Evolutionary conservation across 495 filamentous ascomycete species (phyloP), one percentile per base, ranked within the genome.

Genomic region (Aspergillus kassunensis): DNA sequence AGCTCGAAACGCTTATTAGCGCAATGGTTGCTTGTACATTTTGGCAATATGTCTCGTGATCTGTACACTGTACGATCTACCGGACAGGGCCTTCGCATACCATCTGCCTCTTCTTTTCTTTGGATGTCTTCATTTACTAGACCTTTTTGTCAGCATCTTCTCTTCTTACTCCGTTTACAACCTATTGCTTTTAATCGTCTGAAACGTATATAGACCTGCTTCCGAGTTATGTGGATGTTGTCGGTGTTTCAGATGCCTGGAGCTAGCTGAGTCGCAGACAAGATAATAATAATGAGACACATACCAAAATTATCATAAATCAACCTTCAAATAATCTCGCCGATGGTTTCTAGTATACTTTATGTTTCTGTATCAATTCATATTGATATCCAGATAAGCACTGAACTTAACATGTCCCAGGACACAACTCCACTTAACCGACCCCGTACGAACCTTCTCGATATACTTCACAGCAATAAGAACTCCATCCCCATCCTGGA

Each of bases 11-110:
- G 60, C 56, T 58, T 63, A 51, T 37, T 51, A 40, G 30, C 57
- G 49, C 57, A 49, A 30, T 57, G 55, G 51, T 49, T 53, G 33
- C 55, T 56, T 62, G 56, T 57, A 59, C 54, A 59, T 56, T 59
- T 63, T 59, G 56, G 51, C 49, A 46, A 54, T 37, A 57, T 59
- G 40, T 52, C 20, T 27, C 40, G 20, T 25, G 48, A 57, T 63
- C 47, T 63, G 54, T 48, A 30, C 43, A 48, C 42, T 47, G 36
- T 48, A 42, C 33, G 36, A 51, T 29, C 51, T 55, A 54, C 47
- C 24, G 48, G 48, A 42, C 56, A 50, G 51, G 33, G 44, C 50
- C 34, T 49, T 47, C 37, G 51, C 39, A 37, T 50, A 29, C 24
- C 36, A 53, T 59, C 42, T 49, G 37, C 40, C 10, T 16, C 45